Conservation (phyloP, 108 stramenopile genomes). For the Conticribra weissflogii region DNA sequence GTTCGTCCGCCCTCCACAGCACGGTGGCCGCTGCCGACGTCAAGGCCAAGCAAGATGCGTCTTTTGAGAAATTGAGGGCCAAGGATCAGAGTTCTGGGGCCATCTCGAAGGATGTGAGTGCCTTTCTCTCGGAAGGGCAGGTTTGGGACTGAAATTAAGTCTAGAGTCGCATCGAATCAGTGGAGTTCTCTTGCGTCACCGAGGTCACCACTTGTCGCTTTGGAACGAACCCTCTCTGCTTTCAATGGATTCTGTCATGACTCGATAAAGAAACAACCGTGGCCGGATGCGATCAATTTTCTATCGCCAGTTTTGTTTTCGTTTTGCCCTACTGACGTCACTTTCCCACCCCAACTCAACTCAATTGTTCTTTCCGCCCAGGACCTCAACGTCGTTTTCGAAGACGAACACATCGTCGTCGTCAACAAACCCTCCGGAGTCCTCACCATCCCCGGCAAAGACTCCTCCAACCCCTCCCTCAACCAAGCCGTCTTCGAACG, state of each 20-base stretch:
- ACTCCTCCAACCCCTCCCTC: conserved; percentile 60
- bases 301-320: too few relatives aligned
- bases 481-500: conserved; percentile 71
- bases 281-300: too few relatives aligned
- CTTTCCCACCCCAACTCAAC: not conserved
- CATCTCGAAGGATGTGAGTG: conserved; percentile 73
- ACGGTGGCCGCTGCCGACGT: conserved; percentile 60
- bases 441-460: conserved; percentile 72
- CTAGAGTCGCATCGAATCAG: conserved; percentile 9
- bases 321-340: conserved; percentile 3
- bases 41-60: conserved; percentile 56
- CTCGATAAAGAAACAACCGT: too few relatives aligned
- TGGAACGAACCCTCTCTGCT: too few relatives aligned
- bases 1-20: conserved; percentile 21
- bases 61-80: conserved; percentile 61
- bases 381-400: conserved; percentile 78
- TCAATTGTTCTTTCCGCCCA: conserved; percentile 18
- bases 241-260: too few relatives aligned
- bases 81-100: conserved; percentile 70
- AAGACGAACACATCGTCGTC: conserved; percentile 85
- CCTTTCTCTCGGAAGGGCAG: not conserved
- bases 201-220: too few relatives aligned
- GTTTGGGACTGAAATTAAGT: not conserved
- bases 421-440: conserved; percentile 85
- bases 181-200: too few relatives aligned